Evolutionary conservation across 257 asterid genomes (phyloP).

Genomic region (Cinchona pubescens): DNA sequence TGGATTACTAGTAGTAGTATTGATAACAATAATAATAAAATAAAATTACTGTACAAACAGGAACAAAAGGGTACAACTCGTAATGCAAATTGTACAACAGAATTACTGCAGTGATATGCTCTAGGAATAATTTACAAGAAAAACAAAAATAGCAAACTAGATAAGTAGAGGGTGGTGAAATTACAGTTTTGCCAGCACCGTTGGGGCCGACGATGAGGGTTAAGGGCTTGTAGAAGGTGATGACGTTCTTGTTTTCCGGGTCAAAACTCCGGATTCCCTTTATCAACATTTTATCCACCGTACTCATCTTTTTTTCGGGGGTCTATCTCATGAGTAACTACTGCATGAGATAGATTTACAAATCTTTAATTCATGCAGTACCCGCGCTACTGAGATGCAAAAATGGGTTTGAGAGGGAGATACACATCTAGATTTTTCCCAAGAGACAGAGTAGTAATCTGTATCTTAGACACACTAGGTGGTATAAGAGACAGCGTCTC

Average conservation of each 20-base stretch:
- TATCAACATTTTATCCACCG: conserved; percentile 93
- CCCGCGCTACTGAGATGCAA: no score
- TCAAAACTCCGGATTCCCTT: conserved; percentile 99
- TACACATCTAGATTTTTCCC: no score
- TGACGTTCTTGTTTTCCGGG: conserved; percentile 94
- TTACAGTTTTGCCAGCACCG: conserved; percentile 98
- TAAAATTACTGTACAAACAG: not conserved
- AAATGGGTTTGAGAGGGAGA: no score
- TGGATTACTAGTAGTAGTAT: not conserved
- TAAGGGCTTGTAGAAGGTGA: conserved; percentile 85
- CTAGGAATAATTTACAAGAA: not conserved
- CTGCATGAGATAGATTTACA: no score
- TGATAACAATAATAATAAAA: not conserved
- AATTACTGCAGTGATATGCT: not conserved
- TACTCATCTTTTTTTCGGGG: conserved; percentile 69
- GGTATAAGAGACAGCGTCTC: no score
- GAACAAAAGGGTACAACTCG: not conserved
- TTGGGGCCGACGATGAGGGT: conserved; percentile 96
- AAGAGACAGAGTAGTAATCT: no score
- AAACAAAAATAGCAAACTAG: no score
- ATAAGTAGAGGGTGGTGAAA: not conserved
- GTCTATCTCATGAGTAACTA: no score
- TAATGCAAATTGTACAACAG: not conserved
- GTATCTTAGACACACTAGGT: no score
- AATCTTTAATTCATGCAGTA: no score